These are phyloP conservation scores for Waltergamsia citrina DNA, from an alignment of 2,329 filamentous ascomycete species.

Conservation along the genomic window DNA sequence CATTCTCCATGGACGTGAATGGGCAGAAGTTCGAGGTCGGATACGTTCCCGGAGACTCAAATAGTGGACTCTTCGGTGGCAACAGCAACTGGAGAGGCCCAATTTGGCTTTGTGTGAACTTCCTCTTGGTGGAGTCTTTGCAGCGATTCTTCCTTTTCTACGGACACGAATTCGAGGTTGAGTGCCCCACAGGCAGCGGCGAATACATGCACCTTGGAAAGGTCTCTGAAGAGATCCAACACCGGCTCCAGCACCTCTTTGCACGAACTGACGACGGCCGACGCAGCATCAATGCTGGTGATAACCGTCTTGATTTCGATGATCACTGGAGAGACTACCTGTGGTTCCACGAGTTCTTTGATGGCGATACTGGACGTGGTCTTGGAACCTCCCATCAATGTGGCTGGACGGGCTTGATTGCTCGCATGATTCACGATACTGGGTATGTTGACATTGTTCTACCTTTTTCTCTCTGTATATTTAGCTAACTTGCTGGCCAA, in stretches of 20 bases:
- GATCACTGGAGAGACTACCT: conserved; percentile 76
- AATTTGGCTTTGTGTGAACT: conserved; percentile 95
- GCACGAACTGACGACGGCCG: conserved; percentile 75
- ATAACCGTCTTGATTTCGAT: conserved; percentile 81
- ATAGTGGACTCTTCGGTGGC: conserved; percentile 88
- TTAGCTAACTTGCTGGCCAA: conserved; percentile 36
- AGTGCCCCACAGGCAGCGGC: conserved; percentile 88
- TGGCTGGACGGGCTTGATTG: conserved; percentile 92
- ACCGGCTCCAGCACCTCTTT: conserved; percentile 88
- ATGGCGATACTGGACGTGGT: conserved; percentile 82
- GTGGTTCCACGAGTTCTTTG: conserved; percentile 98
- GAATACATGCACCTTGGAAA: conserved; percentile 94
- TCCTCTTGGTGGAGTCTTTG: conserved; percentile 86
- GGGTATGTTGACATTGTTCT: conserved; percentile 50
- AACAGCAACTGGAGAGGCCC: conserved; percentile 98
- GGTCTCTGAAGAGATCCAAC: conserved; percentile 90
- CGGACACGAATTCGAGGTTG: conserved; percentile 76
- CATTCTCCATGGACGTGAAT: conserved; percentile 93
- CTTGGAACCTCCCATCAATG: conserved; percentile 91
- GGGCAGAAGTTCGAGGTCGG: conserved; percentile 79
- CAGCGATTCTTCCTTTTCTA: conserved; percentile 96
- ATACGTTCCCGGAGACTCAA: conserved; percentile 92
- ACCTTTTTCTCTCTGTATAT: not conserved
- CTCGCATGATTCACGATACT: conserved; percentile 95
- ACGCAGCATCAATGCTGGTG: conserved; percentile 79